These are phyloP conservation scores for Colletotrichum trifolii DNA, from an alignment of 2,329 filamentous ascomycete species.

Conservation along the genomic window DNA sequence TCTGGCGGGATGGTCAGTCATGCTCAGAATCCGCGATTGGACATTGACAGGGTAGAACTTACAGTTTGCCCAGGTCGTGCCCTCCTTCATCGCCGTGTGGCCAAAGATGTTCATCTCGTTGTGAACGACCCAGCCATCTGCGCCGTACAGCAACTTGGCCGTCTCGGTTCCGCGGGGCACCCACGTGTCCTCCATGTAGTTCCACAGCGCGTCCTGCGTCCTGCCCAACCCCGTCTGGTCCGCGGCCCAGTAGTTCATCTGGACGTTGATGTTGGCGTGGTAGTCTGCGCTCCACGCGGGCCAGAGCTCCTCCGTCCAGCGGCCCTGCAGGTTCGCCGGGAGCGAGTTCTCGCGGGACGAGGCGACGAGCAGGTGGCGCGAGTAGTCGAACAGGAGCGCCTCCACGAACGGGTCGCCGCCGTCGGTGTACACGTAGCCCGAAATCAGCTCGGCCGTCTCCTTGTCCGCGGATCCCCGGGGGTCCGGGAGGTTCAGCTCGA, in stretches of 20 bases:
- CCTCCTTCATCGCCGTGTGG: conserved; percentile 56
- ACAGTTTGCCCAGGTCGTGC: conserved; percentile 47
- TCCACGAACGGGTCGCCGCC: conserved; percentile 63
- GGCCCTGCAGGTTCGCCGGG: conserved; percentile 67
- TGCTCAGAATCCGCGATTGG: too few species aligned
- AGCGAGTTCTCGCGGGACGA: conserved; percentile 62
- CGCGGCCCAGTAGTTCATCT: conserved; percentile 71
- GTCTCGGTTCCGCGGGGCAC: conserved; percentile 63
- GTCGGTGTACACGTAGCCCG: conserved; percentile 44
- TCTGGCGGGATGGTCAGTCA: conserved; percentile 38
- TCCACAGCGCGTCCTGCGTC: conserved; percentile 59
- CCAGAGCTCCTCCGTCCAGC: conserved; percentile 60
- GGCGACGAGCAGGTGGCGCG: conserved; percentile 64
- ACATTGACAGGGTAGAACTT: neutral
- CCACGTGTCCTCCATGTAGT: conserved; percentile 65
- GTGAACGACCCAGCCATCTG: conserved; percentile 66
- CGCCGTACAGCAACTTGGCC: conserved; percentile 63
- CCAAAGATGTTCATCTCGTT: conserved; percentile 70
- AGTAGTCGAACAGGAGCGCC: conserved; percentile 63
- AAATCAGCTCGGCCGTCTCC: conserved; percentile 54
- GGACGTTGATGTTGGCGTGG: conserved; percentile 68
- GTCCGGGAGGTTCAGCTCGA: conserved; percentile 59
- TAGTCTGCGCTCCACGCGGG: conserved; percentile 63
- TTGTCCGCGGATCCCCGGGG: conserved; percentile 49
- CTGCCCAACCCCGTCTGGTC: conserved; percentile 62